phyloP scores from a whole-genome alignment of 2,329 filamentous ascomycete genomes.

The Cercospora sesami region DNA sequence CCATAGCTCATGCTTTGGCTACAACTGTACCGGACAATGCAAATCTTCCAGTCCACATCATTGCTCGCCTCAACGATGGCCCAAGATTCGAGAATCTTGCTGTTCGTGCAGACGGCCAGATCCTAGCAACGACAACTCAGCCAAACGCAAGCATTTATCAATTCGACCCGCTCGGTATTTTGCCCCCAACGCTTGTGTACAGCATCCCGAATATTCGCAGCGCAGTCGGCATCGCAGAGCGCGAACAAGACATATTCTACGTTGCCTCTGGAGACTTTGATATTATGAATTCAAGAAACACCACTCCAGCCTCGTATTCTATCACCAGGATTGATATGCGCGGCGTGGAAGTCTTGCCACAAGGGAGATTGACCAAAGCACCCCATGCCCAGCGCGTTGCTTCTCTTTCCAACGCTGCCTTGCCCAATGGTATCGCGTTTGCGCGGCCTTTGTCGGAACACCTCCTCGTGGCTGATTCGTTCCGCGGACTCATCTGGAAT shows the following conservation, averaged over 20 bases:
- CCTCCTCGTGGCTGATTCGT: slow-evolving; percentile 15
- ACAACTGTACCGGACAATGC: not conserved
- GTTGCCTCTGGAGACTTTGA: slow-evolving; percentile 7
- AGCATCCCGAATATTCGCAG: slow-evolving; percentile 11
- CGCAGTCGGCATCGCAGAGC: slow-evolving; percentile 13
- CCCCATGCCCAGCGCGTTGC: not conserved
- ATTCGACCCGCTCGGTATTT: slow-evolving; percentile 14
- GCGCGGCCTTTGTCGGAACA: slow-evolving; percentile 4
- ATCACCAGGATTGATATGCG: slow-evolving; percentile 14
- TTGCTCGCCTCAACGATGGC: not conserved
- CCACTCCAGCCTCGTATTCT: slow-evolving; percentile 1
- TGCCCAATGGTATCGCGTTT: slow-evolving; percentile 13
- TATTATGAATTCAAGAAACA: not conserved
- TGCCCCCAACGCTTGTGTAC: slow-evolving; percentile 13
- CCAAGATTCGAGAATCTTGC: slow-evolving; percentile 14
- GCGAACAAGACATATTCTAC: slow-evolving; percentile 12
- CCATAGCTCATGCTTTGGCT: not conserved
- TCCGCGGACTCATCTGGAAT: slow-evolving; percentile 19
- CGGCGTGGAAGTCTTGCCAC: slow-evolving; percentile 10
- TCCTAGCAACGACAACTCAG: slow-evolving; percentile 12
- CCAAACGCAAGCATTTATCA: slow-evolving; percentile 17
- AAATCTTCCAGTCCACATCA: not conserved
- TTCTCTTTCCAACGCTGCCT: not conserved
- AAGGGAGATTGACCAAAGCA: slow-evolving; percentile 1
- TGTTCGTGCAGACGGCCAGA: slow-evolving; percentile 13